Conservation (phyloP, 208 protist species). For the Acanthamoeba culbertsoni region DNA sequence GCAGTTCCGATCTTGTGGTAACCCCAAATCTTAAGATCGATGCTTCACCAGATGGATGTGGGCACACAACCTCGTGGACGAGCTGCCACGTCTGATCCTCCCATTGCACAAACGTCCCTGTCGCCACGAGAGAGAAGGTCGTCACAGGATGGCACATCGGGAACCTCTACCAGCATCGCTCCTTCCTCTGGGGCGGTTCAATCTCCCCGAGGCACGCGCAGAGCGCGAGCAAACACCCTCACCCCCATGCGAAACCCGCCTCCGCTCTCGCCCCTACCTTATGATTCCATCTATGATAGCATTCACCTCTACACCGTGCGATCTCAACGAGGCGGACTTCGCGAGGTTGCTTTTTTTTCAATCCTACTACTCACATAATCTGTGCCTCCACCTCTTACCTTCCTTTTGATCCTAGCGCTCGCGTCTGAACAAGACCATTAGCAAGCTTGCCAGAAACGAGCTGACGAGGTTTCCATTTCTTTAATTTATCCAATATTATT, state of each 20-base stretch:
- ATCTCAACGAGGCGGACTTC: not conserved
- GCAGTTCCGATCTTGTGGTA: too few species aligned
- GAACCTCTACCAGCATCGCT: too few species aligned
- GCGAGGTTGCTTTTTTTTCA: not conserved
- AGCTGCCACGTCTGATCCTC: too few species aligned
- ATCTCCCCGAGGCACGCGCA: not conserved
- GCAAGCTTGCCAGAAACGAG: conserved; percentile 10
- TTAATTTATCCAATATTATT: not conserved
- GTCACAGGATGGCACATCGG: too few species aligned
- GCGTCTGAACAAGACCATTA: conserved; percentile 2
- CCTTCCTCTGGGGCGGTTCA: too few species aligned
- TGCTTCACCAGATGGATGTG: too few species aligned
- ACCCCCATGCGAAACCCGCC: not conserved
- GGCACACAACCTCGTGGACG: too few species aligned
- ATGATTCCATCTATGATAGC: conserved; percentile 21
- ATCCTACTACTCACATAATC: not conserved
- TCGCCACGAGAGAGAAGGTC: too few species aligned
- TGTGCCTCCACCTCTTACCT: not conserved
- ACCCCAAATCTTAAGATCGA: too few species aligned
- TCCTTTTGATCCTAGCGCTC: not conserved
- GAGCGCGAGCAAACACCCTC: not conserved
- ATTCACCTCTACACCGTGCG: conserved; percentile 19
- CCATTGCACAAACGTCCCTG: too few species aligned
- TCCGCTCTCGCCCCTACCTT: not conserved
- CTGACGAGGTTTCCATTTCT: not conserved